Base-by-base conservation (phyloP, 345 rosid genomes). In the Eucalyptus coolabah region DNA sequence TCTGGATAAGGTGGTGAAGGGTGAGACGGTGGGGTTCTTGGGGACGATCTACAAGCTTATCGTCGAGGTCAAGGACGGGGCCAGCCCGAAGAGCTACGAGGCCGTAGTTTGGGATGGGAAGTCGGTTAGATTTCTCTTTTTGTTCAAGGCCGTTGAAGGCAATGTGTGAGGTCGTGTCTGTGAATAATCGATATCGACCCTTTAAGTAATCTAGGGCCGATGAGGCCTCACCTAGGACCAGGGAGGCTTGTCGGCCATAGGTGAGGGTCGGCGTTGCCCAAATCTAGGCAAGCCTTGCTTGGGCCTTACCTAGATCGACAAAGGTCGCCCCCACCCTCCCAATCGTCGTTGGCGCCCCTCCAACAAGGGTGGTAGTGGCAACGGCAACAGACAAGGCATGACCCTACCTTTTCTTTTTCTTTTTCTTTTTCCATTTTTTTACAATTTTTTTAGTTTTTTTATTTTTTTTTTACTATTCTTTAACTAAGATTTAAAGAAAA, bases 61-160 rank as follows among this genome's bases (percentile, higher is more conserved):
- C 8, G 15, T 94, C 88, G 53, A 88, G 40, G 95, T 87, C 5
- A 82, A 87, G 2, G 92, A 65, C 9, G 91, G 88, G 5, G 65
- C 26, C 16, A 86, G 13, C 50, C 37, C 54, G 60, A 90, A 87
- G 63, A 88, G 88, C 6, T 93, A 93, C 86, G 89, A 89, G 88
- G 96, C 96, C 9, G 69, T 92, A 5, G 97, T 94, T 34, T 93
- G 93, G 94, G 98, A 96, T 87, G 89, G 88, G 80, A 49, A 93
- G 0, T 93, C 93, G 96, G 15, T 19, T 50, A 94, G 14, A 94
- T 92, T 42, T 8, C 94, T 94, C 82, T 90, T 93, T 18, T 93
- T 95, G 18, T 96, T 96, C 88, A 86, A 85, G 69, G 93, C 91
- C 16, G 15, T 47, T 23, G 23, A 88, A 24, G 87, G n/a, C 40